These are phyloP conservation scores for Hypoxylon sp. DNA, from an alignment of 2,329 filamentous ascomycete species.

Conservation along the genomic window DNA sequence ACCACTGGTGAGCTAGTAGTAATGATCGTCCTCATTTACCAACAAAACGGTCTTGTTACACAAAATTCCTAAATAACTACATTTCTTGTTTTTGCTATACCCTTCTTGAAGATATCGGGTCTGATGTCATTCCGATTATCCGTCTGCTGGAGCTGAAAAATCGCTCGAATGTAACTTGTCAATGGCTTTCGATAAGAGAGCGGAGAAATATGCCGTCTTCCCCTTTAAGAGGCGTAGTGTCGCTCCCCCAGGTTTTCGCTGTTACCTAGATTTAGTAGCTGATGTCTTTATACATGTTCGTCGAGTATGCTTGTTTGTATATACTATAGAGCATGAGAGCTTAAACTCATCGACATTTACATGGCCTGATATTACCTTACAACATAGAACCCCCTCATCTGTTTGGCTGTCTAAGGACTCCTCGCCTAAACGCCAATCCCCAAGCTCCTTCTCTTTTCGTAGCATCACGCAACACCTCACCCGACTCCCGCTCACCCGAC, in stretches of 20 bases:
- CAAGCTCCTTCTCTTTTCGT: neutral
- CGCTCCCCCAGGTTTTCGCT: conserved; percentile 16
- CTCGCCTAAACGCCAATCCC: neutral
- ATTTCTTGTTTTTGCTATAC: conserved; percentile 15
- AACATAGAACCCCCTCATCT: neutral
- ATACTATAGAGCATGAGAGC: conserved; percentile 2
- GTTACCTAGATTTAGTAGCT: conserved; percentile 14
- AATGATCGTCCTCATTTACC: conserved; percentile 21
- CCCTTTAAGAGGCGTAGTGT: neutral
- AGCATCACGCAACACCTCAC: conserved; percentile 8
- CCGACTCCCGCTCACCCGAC: neutral
- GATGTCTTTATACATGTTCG: conserved; percentile 7
- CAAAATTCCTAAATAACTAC: neutral
- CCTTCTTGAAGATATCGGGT: neutral
- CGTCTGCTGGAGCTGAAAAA: conserved; percentile 23
- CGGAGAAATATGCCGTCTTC: conserved; percentile 2
- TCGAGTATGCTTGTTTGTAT: conserved; percentile 5
- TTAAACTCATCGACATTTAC: neutral
- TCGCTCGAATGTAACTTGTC: conserved; percentile 27
- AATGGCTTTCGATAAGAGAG: conserved; percentile 14
- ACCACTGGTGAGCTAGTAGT: conserved; percentile 14
- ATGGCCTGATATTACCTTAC: neutral
- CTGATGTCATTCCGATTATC: conserved; percentile 28
- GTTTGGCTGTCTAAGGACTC: neutral
- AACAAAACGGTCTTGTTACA: conserved; percentile 11